Evolutionary conservation across 148 eudicot species (phyloP).

Genomic region (Chenopodium quinoa): DNA sequence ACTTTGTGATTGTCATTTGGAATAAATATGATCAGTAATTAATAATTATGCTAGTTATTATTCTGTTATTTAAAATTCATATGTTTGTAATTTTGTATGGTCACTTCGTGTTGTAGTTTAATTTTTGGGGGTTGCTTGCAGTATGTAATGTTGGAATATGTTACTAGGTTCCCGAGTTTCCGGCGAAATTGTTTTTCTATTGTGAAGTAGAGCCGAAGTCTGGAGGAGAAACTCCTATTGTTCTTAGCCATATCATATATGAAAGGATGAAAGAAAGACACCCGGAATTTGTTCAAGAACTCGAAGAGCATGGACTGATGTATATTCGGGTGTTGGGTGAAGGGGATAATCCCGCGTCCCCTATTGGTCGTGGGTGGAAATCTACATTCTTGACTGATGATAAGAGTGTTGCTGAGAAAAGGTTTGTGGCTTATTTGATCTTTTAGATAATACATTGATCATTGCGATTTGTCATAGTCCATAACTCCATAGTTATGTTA

Average conservation of each 20-base stretch:
- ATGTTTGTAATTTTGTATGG: not conserved
- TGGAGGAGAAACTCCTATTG: slow-evolving; percentile 96
- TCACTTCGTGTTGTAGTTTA: not conserved
- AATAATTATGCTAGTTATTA: not conserved
- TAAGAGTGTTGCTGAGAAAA: slow-evolving; percentile 71
- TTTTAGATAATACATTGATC: not conserved
- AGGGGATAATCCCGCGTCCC: slow-evolving; percentile 76
- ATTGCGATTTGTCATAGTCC: not conserved
- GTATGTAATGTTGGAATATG: not conserved
- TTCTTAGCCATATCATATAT: slow-evolving; percentile 83
- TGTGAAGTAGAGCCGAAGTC: slow-evolving; percentile 79
- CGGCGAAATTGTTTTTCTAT: slow-evolving; percentile 81
- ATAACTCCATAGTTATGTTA: too few species aligned
- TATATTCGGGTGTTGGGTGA: slow-evolving; percentile 80
- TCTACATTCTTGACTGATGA: slow-evolving; percentile 76
- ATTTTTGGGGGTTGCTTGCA: not conserved
- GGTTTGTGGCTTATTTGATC: slow-evolving; percentile 38
- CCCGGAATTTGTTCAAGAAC: slow-evolving; percentile 64
- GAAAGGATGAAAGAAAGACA: slow-evolving; percentile 73
- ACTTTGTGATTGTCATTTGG: not conserved
- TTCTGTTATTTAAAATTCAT: not conserved
- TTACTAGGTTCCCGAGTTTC: slow-evolving; percentile 75
- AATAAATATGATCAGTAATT: not conserved
- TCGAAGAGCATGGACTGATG: slow-evolving; percentile 73
- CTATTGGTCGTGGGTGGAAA: slow-evolving; percentile 91